Percentiles rank a stretch among this genome's conserved stretches.
Evolutionary conservation across 306 rosid species (phyloP).

Genomic region (Luffa aegyptiaca): DNA sequence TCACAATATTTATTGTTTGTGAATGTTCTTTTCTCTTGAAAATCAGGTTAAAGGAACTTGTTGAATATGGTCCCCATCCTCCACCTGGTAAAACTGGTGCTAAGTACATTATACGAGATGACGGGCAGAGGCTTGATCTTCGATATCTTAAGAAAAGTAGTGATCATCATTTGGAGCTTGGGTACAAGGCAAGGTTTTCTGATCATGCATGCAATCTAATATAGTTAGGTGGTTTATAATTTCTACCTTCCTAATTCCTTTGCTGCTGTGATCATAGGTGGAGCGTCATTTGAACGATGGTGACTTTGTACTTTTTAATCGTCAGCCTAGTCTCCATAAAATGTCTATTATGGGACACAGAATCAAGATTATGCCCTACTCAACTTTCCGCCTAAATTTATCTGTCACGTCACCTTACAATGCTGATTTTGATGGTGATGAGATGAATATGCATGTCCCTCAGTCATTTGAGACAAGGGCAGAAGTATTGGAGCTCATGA

Average conservation of each 20-base stretch:
- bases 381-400: slow-evolving; percentile 85
- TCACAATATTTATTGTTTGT: not conserved
- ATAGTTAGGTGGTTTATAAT: not conserved
- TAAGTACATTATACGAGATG: slow-evolving; percentile 93
- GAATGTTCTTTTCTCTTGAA: not conserved
- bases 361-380: slow-evolving; percentile 98
- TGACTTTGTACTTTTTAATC: slow-evolving; percentile 92
- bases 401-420: slow-evolving; percentile 95
- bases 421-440: slow-evolving; percentile 99
- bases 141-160: slow-evolving; percentile 95
- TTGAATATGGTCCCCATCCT: slow-evolving; percentile 96
- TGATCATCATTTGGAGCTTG: slow-evolving; percentile 98
- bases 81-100: slow-evolving; percentile 99
- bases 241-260: slow-evolving; percentile 4
- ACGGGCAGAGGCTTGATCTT: slow-evolving; percentile 98
- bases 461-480: slow-evolving; percentile 99
- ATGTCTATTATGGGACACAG: slow-evolving; percentile 99
- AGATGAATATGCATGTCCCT: slow-evolving; percentile 99
- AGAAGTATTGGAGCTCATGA: slow-evolving; percentile 97
- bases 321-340: slow-evolving; percentile 99
- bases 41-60: slow-evolving; percentile 88
- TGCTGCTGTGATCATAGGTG: slow-evolving; percentile 51
- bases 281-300: slow-evolving; percentile 99
- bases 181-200: slow-evolving; percentile 59
- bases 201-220: not conserved